Base-by-base conservation (phyloP, 2,329 filamentous ascomycete genomes). In the Aspergillus jensenii region DNA sequence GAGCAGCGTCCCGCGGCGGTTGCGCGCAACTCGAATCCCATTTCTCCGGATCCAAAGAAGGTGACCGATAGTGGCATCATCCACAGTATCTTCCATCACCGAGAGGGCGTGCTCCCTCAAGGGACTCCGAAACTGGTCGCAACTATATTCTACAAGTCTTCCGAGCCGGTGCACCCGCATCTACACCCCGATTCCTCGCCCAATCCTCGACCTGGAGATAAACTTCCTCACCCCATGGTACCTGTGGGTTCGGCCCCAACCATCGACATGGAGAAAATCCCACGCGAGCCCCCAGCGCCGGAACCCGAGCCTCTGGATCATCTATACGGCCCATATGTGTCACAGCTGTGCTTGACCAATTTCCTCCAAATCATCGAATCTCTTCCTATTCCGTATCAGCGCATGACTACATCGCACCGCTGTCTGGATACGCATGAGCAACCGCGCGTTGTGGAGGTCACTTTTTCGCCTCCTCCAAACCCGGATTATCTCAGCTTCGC, bases 251-350 rank as follows among this genome's bases (percentile, higher is more conserved):
- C 77, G 27, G 80, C 79, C 1, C 81, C 81, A 11, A 81, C 81
- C 23, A 71, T 78, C 41, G 80, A 81, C 59, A 74, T 84, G 40
- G 75, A 77, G 55, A 80, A 81, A 62, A 80, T 82, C 61, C 82
- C 82, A 2, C 79, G 82, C 43, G 81, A 84, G 65, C 82, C 82
- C 1, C 80, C 81, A 2, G 79, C 78, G 15, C 81, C 79, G 1
- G 82, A 82, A 58, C 81, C 81, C 6, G 80, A 82, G 57, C 80
- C 81, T 23, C 72, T 83, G 40, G 82, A 84, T 65, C 81, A 83
- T 65, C 71, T 84, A 17, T 84, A 84, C 64, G 82, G 82, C 9
- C 78, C 77, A 11, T 83, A 80, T 62, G 76, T 84, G 46, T 82
- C 79, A 55, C 81, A 83, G 68, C 70, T 82, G 62, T 84, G 82